These are phyloP conservation scores for Stagonosporopsis rhizophila DNA, from an alignment of 2,329 filamentous ascomycete species.

Conservation along the genomic window DNA sequence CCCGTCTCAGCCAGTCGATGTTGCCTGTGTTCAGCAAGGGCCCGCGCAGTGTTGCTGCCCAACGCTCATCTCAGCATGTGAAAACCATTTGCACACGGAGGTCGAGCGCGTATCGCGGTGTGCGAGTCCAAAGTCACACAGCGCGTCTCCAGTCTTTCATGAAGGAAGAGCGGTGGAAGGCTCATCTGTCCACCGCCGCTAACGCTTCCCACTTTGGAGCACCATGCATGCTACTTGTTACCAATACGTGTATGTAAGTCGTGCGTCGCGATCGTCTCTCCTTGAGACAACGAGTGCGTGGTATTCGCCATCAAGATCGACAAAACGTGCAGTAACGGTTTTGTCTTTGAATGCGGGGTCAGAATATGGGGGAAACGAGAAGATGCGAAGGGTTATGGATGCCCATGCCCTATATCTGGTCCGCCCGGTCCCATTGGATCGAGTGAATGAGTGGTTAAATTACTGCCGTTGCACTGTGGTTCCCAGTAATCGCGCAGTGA, in stretches of 20 bases:
- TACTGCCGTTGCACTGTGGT: not conserved
- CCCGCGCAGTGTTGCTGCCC: conserved; percentile 1
- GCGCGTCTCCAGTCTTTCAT: not conserved
- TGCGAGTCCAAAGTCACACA: not conserved
- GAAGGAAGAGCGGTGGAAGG: not conserved
- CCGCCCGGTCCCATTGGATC: not conserved
- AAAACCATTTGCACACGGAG: not conserved
- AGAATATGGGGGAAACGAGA: conserved; percentile 13
- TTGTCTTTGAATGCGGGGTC: conserved; percentile 8
- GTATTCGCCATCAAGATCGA: conserved; percentile 6
- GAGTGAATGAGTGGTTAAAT: not conserved
- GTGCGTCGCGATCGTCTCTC: not conserved
- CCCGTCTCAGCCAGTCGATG: not conserved
- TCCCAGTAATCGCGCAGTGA: not conserved
- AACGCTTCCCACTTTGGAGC: not conserved
- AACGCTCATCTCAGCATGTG: not conserved
- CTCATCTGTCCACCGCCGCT: not conserved
- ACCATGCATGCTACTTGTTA: not conserved
- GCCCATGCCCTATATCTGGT: conserved; percentile 1
- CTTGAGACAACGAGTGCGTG: conserved; percentile 3
- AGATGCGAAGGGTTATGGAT: conserved; percentile 6
- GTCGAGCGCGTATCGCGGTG: conserved; percentile 5
- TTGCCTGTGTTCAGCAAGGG: not conserved
- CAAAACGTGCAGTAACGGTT: not conserved
- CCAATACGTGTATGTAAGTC: not conserved